A percentile compares a stretch with the other conserved stretches of the same genome.
phyloP scores from a whole-genome alignment of 495 filamentous ascomycete genomes.

The Penicillium pulvis region DNA sequence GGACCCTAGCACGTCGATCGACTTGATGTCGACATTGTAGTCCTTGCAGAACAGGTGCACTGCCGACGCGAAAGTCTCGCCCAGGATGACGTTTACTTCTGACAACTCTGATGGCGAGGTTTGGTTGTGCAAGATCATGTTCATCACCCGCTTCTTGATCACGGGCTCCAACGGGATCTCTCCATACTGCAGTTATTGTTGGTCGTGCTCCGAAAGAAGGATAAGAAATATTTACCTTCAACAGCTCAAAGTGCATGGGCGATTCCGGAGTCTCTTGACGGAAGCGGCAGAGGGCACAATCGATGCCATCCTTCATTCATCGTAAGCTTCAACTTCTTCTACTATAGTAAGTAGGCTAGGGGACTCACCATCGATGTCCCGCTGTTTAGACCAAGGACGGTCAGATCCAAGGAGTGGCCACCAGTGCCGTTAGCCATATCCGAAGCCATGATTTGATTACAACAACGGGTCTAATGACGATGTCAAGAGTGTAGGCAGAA shows the following conservation, averaged over 20 bases:
- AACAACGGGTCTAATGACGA: background rate
- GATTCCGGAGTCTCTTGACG: constrained; percentile 49
- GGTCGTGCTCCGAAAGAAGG: background rate
- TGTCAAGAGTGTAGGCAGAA: background rate
- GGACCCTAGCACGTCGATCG: constrained; percentile 57
- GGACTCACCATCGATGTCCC: constrained; percentile 41
- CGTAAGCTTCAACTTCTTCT: background rate
- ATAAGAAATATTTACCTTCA: constrained; percentile 29
- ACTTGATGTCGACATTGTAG: constrained; percentile 44
- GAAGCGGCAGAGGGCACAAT: constrained; percentile 54
- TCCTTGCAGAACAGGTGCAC: constrained; percentile 50
- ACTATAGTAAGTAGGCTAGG: background rate
- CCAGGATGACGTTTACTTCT: constrained; percentile 55
- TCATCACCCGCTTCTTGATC: constrained; percentile 59
- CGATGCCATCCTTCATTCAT: constrained; percentile 45
- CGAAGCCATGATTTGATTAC: background rate
- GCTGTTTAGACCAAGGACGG: constrained; percentile 54
- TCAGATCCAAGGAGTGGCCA: constrained; percentile 34
- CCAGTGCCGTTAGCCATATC: constrained; percentile 2
- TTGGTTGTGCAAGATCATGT: constrained; percentile 54
- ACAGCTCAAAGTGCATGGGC: constrained; percentile 51
- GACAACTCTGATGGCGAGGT: constrained; percentile 55
- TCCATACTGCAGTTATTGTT: constrained; percentile 28
- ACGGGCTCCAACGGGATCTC: constrained; percentile 49
- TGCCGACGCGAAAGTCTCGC: constrained; percentile 53